These are phyloP conservation scores for Colletotrichum tropicicola DNA, from an alignment of 2,329 filamentous ascomycete genomes.

Conservation along the genomic window DNA sequence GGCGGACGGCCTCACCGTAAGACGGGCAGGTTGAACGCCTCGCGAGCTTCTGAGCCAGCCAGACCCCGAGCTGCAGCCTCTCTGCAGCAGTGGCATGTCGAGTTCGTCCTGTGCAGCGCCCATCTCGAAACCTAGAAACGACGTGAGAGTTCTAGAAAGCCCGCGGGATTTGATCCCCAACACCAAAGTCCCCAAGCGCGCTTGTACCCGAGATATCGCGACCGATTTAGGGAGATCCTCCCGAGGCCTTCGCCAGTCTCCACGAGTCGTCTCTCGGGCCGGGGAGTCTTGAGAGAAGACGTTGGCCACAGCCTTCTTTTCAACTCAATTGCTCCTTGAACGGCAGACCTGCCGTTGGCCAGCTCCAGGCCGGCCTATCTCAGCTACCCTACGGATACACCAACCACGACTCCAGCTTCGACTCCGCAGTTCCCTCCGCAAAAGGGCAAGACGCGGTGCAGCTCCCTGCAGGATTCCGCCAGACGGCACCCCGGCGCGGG, in stretches of 20 bases:
- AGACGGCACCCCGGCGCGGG: slow-evolving; percentile 1
- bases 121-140: neutral
- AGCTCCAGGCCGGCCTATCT: neutral
- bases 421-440: slow-evolving; percentile 22
- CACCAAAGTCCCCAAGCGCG: neutral
- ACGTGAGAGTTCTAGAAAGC: slow-evolving; percentile 18
- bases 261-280: too few relatives aligned
- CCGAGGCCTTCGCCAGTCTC: neutral
- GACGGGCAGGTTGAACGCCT: slow-evolving; percentile 14
- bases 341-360: neutral
- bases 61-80: neutral
- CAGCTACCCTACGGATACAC: neutral
- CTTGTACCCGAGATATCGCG: slow-evolving; percentile 11
- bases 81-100: neutral
- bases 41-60: too few relatives aligned
- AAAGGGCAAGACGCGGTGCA: slow-evolving; percentile 1
- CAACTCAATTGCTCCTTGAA: neutral
- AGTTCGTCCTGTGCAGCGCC: neutral
- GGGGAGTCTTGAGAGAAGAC: neutral
- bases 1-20: slow-evolving; percentile 19
- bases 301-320: neutral
- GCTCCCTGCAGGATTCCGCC: neutral
- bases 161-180: neutral
- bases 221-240: neutral
- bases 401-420: neutral